These are phyloP conservation scores for Neurospora hispaniola DNA, from an alignment of 495 filamentous ascomycete genomes.

Conservation along the genomic window DNA sequence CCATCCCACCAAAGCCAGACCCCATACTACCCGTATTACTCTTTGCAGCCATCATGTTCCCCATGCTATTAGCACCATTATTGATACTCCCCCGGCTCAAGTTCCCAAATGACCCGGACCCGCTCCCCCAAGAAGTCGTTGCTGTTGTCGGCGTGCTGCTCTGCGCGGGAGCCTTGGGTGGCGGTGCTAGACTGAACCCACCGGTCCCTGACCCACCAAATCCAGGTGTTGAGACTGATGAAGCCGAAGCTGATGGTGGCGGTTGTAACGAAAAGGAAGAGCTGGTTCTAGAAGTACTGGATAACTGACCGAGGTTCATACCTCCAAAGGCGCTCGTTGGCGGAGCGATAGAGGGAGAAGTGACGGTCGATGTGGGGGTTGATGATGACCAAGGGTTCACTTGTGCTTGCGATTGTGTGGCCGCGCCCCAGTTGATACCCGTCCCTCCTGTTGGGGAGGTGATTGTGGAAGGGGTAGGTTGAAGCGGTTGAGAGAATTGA, in stretches of 20 bases:
- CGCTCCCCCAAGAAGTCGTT: neutral
- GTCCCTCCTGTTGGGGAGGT: slow-evolving; percentile 9
- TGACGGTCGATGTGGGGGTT: slow-evolving; percentile 9
- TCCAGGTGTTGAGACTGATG: neutral
- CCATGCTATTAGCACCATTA: neutral
- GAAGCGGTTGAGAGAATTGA: slow-evolving; percentile 44
- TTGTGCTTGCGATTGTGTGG: slow-evolving; percentile 8
- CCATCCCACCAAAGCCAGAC: slow-evolving; percentile 1
- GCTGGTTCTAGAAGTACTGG: slow-evolving; percentile 10
- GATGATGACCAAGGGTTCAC: slow-evolving; percentile 27
- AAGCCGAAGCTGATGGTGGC: slow-evolving; percentile 29
- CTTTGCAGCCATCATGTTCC: neutral
- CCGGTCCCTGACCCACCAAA: slow-evolving; percentile 7
- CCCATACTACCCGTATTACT: neutral
- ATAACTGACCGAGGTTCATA: slow-evolving; percentile 28
- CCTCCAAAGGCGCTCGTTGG: slow-evolving; percentile 14
- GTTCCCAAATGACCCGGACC: neutral
- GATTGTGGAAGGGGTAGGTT: slow-evolving; percentile 14
- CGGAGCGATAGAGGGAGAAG: slow-evolving; percentile 2
- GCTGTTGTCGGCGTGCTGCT: slow-evolving; percentile 5
- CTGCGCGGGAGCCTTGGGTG: slow-evolving; percentile 19
- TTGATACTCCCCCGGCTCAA: too few species aligned
- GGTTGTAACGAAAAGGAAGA: slow-evolving; percentile 39
- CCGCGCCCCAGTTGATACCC: slow-evolving; percentile 26
- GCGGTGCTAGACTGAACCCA: slow-evolving; percentile 33